These are phyloP conservation scores for Verticillium alfalfae DNA, from an alignment of 2,329 filamentous ascomycete genomes.

Conservation along the genomic window DNA sequence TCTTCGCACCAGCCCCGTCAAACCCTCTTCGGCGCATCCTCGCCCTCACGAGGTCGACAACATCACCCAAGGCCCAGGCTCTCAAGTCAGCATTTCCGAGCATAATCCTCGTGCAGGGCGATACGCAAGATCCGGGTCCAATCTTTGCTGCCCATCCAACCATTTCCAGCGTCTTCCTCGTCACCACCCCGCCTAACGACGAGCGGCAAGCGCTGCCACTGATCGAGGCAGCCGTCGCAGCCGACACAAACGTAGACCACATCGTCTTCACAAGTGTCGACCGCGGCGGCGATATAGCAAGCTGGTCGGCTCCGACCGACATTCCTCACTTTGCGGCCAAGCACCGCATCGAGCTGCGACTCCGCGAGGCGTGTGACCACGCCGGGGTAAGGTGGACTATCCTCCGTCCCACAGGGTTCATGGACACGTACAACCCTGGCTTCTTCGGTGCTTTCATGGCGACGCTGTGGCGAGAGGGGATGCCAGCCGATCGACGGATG, in stretches of 20 bases:
- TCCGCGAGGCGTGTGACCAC: constrained; percentile 8
- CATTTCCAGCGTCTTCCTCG: constrained; percentile 17
- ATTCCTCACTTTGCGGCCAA: constrained; percentile 17
- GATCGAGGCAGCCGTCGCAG: constrained; percentile 14
- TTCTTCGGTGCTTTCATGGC: constrained; percentile 20
- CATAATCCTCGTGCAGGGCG: constrained; percentile 12
- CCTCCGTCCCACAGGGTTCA: constrained; percentile 18
- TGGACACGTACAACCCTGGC: constrained; percentile 18
- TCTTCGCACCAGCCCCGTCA: background rate
- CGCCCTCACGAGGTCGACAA: constrained; percentile 7
- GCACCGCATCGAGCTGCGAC: constrained; percentile 11
- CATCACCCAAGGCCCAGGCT: constrained; percentile 5
- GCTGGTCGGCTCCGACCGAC: constrained; percentile 14
- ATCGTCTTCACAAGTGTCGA: constrained; percentile 24
- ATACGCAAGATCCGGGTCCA: constrained; percentile 6
- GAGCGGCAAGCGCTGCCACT: constrained; percentile 16
- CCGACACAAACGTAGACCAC: constrained; percentile 10
- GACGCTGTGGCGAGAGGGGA: constrained; percentile 16
- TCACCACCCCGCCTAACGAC: constrained; percentile 19
- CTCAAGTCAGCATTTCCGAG: constrained; percentile 4
- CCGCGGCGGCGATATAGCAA: constrained; percentile 16
- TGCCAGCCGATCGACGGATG: constrained; percentile 15
- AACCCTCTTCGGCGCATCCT: constrained; percentile 5
- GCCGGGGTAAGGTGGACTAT: constrained; percentile 15
- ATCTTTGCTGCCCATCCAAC: constrained; percentile 15